These are phyloP conservation scores for Hypoxylon sp. DNA, from an alignment of 2,329 filamentous ascomycete genomes.

Conservation along the genomic window DNA sequence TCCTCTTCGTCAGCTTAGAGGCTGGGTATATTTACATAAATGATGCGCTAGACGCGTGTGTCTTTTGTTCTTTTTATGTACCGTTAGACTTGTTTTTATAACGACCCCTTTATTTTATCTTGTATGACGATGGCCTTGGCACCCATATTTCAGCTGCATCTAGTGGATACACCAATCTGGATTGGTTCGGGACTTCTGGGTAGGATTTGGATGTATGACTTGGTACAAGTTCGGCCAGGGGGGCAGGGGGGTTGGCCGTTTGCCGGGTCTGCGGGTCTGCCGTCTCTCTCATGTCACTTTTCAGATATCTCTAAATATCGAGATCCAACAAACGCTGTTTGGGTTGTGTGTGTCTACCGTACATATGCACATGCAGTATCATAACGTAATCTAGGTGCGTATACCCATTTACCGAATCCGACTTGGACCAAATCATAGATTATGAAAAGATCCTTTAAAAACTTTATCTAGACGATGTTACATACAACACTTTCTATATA, in stretches of 20 bases:
- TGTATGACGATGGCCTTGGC: slow-evolving; percentile 35
- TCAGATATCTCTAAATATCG: slow-evolving; percentile 38
- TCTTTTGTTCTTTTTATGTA: neutral
- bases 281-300: slow-evolving; percentile 34
- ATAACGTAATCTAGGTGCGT: slow-evolving; percentile 32
- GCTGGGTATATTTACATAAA: neutral
- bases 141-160: slow-evolving; percentile 22
- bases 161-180: slow-evolving; percentile 18
- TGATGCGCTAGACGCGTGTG: neutral
- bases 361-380: slow-evolving; percentile 42
- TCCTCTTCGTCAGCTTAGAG: neutral
- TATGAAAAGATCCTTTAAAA: slow-evolving; percentile 34
- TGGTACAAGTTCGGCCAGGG: slow-evolving; percentile 10
- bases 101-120: slow-evolving; percentile 13
- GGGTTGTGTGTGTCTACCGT: slow-evolving; percentile 33
- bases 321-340: slow-evolving; percentile 33
- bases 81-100: neutral
- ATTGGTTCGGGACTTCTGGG: slow-evolving; percentile 34
- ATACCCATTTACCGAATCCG: slow-evolving; percentile 23
- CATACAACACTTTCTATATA: slow-evolving; percentile 13
- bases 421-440: slow-evolving; percentile 33
- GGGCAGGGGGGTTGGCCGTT: slow-evolving; percentile 23
- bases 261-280: slow-evolving; percentile 38
- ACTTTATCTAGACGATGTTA: slow-evolving; percentile 36
- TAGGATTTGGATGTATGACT: slow-evolving; percentile 31